Conservation (phyloP, 208 protist species). For the Sergeia podlipaevii region DNA sequence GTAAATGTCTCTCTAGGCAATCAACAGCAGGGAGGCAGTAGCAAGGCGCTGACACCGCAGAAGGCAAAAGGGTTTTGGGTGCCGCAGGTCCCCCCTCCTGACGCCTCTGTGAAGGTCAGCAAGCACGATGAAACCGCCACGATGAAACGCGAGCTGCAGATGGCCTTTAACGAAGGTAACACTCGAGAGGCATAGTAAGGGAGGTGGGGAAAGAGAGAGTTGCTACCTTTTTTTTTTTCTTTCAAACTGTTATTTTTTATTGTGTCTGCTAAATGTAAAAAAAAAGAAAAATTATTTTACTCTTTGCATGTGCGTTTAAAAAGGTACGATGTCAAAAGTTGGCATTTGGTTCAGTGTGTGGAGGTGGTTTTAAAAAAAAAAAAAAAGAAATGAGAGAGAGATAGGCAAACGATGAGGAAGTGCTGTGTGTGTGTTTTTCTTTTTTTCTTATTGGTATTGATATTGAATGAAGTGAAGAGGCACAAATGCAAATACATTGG, state of each 20-base stretch:
- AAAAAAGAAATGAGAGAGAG: conserved; percentile 6
- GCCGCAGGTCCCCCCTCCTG: conserved; percentile 15
- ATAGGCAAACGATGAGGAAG: too few species aligned
- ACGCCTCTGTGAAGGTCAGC: conserved; percentile 22
- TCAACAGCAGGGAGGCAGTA: conserved; percentile 1
- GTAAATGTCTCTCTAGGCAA: not conserved
- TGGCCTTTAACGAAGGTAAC: conserved; percentile 9
- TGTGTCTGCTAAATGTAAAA: conserved; percentile 10
- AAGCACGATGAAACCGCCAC: conserved; percentile 37
- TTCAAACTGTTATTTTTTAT: too few species aligned
- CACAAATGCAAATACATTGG: too few species aligned
- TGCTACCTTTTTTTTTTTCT: too few species aligned
- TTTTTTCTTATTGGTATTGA: not conserved
- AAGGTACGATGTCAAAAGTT: not conserved
- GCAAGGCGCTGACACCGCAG: not conserved
- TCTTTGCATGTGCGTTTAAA: too few species aligned
- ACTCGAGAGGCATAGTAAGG: too few species aligned
- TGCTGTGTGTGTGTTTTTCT: too few species aligned
- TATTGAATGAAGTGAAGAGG: not conserved
- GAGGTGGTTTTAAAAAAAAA: conserved; percentile 1
- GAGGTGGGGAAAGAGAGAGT: too few species aligned
- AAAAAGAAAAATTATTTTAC: conserved; percentile 7
- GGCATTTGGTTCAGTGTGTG: not conserved
- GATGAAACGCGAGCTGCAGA: conserved; percentile 31
- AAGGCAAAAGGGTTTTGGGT: conserved; percentile 6